A percentile compares a stretch with the other conserved stretches of the same genome.
These are phyloP conservation scores for Nicotiana otophora DNA, from an alignment of 257 asterid species.

Conservation along the genomic window DNA sequence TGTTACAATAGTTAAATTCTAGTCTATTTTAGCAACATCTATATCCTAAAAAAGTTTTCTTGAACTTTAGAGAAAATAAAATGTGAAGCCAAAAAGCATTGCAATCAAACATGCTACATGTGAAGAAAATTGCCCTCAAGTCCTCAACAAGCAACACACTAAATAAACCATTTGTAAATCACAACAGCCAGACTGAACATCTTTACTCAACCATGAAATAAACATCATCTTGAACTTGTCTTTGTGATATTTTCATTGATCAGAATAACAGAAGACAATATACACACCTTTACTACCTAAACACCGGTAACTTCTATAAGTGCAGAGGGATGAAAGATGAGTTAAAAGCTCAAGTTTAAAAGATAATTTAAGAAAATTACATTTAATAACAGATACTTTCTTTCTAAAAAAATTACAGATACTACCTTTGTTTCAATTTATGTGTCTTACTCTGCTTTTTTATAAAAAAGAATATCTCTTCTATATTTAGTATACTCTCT, in stretches of 20 bases:
- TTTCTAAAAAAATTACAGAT: no score
- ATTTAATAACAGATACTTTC: background rate
- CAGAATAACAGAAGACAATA: background rate
- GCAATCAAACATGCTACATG: background rate
- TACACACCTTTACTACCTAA: background rate
- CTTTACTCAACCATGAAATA: background rate
- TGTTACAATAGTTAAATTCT: background rate
- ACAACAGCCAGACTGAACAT: background rate
- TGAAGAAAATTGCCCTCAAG: no score
- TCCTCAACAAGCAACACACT: background rate
- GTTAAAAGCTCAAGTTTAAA: background rate
- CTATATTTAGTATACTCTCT: no score
- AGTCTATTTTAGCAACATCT: background rate
- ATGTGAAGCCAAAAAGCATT: background rate
- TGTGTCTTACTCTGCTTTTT: no score
- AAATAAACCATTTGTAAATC: background rate
- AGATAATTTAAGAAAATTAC: background rate
- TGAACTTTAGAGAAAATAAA: background rate
- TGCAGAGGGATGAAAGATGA: background rate
- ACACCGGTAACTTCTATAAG: background rate
- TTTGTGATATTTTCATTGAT: background rate
- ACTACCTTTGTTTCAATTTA: no score
- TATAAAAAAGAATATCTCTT: no score
- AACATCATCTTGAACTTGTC: background rate
- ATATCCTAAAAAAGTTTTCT: background rate